A percentile compares a stretch with the other conserved stretches of the same genome.
Evolutionary conservation across 2,329 filamentous ascomycete genomes (phyloP).

Genomic region (Penicillium sp.): DNA sequence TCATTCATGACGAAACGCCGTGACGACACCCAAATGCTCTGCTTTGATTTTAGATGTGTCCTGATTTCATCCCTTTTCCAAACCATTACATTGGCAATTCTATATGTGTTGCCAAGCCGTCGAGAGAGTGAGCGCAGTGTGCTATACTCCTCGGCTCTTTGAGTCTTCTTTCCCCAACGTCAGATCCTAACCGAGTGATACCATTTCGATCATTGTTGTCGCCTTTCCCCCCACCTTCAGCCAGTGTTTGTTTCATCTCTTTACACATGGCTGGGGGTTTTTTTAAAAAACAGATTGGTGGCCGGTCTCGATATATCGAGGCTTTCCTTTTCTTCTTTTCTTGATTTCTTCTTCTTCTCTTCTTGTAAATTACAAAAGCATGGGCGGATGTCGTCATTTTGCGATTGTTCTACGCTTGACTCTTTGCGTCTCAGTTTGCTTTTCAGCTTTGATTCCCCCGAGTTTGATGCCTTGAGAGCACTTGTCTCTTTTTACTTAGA

Average conservation of each 20-base stretch:
- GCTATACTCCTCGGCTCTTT: background rate
- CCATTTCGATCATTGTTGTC: background rate
- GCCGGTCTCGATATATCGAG: conserved; percentile 12
- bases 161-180: background rate
- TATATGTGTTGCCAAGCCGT: background rate
- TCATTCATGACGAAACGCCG: conserved; percentile 28
- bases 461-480: conserved; percentile 14
- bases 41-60: conserved; percentile 24
- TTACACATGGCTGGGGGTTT: conserved; percentile 17
- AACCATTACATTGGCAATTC: background rate
- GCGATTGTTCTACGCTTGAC: conserved; percentile 13
- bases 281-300: conserved; percentile 12
- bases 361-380: conserved; percentile 40
- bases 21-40: conserved; percentile 18
- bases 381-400: conserved; percentile 31
- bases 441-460: conserved; percentile 22
- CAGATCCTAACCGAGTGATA: background rate
- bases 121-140: background rate
- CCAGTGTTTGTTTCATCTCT: conserved; percentile 6
- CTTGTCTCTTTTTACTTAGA: conserved; percentile 16
- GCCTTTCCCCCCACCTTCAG: background rate
- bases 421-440: conserved; percentile 18
- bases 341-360: conserved; percentile 1
- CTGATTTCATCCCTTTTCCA: background rate
- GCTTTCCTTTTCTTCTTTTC: conserved; percentile 1